Conservation (phyloP, 257 asterid genomes). For the Echium plantagineum region DNA sequence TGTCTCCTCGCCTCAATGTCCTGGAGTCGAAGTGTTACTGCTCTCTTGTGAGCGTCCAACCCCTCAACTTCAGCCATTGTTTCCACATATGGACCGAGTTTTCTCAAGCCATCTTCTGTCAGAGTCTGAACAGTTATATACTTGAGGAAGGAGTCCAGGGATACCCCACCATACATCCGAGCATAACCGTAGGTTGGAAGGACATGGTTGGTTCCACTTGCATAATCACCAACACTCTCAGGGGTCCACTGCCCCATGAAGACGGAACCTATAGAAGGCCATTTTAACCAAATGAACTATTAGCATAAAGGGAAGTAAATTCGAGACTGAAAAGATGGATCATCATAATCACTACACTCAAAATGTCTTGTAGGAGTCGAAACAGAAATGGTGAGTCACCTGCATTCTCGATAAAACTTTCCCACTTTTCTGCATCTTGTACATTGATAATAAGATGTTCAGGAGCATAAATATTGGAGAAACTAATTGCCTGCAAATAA, state of each 20-base stretch:
- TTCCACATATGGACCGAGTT: slow-evolving; percentile 86
- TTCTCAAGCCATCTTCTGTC: slow-evolving; percentile 79
- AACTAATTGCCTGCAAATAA: slow-evolving; percentile 56
- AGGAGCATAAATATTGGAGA: slow-evolving; percentile 89
- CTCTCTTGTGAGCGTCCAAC: slow-evolving; percentile 93
- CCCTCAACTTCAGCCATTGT: slow-evolving; percentile 94
- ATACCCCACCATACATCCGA: slow-evolving; percentile 82
- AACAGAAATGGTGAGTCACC: slow-evolving; percentile 25
- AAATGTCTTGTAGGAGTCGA: too few species aligned
- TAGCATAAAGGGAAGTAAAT: too few species aligned
- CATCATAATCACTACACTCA: too few species aligned
- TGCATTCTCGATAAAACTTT: slow-evolving; percentile 76
- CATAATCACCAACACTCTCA: slow-evolving; percentile 89
- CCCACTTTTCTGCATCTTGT: slow-evolving; percentile 97
- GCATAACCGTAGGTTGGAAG: slow-evolving; percentile 97
- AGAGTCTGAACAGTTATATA: slow-evolving; percentile 80
- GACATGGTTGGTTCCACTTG: slow-evolving; percentile 93
- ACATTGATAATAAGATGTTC: slow-evolving; percentile 90
- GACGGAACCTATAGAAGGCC: slow-evolving; percentile 55
- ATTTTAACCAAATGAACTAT: too few species aligned
- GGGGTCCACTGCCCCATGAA: slow-evolving; percentile 90
- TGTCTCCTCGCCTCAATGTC: slow-evolving; percentile 49
- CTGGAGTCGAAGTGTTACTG: slow-evolving; percentile 79
- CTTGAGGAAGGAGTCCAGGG: slow-evolving; percentile 82
- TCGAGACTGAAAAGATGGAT: too few species aligned